Base-by-base conservation (phyloP, 2,329 filamentous ascomycete genomes). In the Chaetomiaceae sp. region DNA sequence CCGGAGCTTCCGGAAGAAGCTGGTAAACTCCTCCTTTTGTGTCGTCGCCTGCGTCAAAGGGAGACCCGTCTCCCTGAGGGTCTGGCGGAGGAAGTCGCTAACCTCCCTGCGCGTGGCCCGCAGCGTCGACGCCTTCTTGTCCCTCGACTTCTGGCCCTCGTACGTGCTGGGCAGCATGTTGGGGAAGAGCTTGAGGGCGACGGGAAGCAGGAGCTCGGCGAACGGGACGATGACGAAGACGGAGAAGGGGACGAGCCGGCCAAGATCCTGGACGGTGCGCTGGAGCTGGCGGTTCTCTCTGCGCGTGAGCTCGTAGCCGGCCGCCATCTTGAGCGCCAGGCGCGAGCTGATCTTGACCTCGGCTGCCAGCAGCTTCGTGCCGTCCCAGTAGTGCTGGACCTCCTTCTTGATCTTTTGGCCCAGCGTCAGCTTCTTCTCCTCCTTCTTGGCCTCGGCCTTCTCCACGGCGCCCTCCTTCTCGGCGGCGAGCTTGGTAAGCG, bases 111-210 rank as follows among this genome's bases (percentile, higher is more conserved):
- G 82, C 23, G 90, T 96, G 3, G 86, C 82, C 56, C 93, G 83
- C 41, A 99, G 78, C 49, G 79, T 82, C 39, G 81, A 82, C 1
- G 89, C 89, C 73, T 99, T 99, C 63, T 82, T 81, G 63, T 99
- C 93, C 68, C 90, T 95, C 54, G 89, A 85, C 64, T 87, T 89
- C 67, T 95, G 87, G 25, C 82, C 91, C 71, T 99, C 93, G 67
- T 95, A 99, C 21, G 93, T 99, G 76, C 90, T 96, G 43, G 93
- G 93, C 46, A 99, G 83, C 71, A 99, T 79, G 71, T 97, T 97
- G 68, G 93, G 93, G 81, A 99, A 99, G 40, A 99, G 74, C 72
- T 88, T 95, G 44, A 99, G 78, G 7, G 92, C 93, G 41, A 99
- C 77, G 2, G 93, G 93, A 19, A 97, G 82, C 39, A 99, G 79